Percentiles rank a stretch among this genome's conserved stretches.
Evolutionary conservation across 2,329 filamentous ascomycete genomes (phyloP).

Genomic region (Arthrinium phaeospermum): DNA sequence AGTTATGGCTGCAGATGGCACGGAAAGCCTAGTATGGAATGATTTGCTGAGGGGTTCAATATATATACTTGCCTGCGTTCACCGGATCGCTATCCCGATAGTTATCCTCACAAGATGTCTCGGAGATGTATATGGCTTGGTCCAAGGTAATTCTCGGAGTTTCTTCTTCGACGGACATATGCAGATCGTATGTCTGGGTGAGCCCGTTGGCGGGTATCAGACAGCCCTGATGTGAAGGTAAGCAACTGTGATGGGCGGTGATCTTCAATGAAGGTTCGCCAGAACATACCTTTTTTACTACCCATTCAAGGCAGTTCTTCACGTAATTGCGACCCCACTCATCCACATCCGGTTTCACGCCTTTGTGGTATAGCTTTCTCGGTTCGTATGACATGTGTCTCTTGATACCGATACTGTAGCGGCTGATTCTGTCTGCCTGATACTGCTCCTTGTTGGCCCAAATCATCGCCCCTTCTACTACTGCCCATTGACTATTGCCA

Average conservation of each 20-base stretch:
- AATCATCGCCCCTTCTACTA: background rate
- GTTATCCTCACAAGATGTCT: background rate
- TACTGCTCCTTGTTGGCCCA: slow-evolving; percentile 4
- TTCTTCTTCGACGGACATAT: background rate
- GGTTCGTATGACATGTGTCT: background rate
- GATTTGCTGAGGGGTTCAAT: background rate
- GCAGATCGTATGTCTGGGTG: background rate
- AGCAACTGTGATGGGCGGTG: background rate
- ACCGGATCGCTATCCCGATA: background rate
- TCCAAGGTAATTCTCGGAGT: background rate
- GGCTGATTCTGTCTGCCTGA: background rate
- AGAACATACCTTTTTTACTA: background rate
- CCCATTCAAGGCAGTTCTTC: background rate
- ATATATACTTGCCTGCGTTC: background rate
- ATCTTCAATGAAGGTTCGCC: background rate
- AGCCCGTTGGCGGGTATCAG: background rate
- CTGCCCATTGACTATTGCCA: background rate
- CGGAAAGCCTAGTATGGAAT: background rate
- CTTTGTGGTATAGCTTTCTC: background rate
- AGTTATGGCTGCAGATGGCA: background rate
- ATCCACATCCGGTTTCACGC: background rate
- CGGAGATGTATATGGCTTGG: background rate
- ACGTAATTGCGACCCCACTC: background rate
- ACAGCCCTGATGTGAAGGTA: background rate
- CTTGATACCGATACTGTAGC: slow-evolving; percentile 2